Evolutionary conservation across 1,284 basidiomycete species (phyloP).

Genomic region (Stereum hirsutum): DNA sequence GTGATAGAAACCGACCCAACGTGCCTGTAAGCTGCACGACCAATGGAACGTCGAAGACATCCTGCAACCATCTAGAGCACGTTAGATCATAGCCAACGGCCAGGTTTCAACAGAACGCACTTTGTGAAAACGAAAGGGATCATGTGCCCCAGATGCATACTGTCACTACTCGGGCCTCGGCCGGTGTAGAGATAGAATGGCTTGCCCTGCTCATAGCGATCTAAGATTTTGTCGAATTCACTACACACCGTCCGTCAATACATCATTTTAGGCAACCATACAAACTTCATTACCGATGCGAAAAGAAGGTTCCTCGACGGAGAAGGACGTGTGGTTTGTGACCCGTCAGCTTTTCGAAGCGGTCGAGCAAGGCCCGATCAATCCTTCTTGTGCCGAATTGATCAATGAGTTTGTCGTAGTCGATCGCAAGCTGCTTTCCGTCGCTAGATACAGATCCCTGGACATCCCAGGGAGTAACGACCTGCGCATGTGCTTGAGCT

Average conservation of each 20-base stretch:
- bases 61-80: conserved; percentile 80
- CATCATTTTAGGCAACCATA: conserved; percentile 3
- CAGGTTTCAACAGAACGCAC: conserved; percentile 32
- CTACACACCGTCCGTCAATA: conserved; percentile 44
- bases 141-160: conserved; percentile 98
- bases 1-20: conserved; percentile 10
- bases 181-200: conserved; percentile 99
- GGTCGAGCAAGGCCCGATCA: conserved; percentile 69
- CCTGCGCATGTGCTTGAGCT: conserved; percentile 50
- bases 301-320: conserved; percentile 94
- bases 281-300: conserved; percentile 68
- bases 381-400: conserved; percentile 91
- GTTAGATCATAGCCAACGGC: not conserved
- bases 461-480: conserved; percentile 98
- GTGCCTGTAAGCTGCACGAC: conserved; percentile 91
- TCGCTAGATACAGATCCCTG: conserved; percentile 86
- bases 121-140: conserved; percentile 97
- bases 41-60: conserved; percentile 90
- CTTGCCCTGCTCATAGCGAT: conserved; percentile 94
- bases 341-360: conserved; percentile 91
- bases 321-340: conserved; percentile 87
- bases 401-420: conserved; percentile 93
- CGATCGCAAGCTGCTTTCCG: conserved; percentile 85
- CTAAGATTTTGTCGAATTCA: conserved; percentile 90
- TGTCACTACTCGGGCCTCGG: conserved; percentile 91